Base-by-base conservation (phyloP, 2,329 filamentous ascomycete genomes). In the Colletotrichum incanum region DNA sequence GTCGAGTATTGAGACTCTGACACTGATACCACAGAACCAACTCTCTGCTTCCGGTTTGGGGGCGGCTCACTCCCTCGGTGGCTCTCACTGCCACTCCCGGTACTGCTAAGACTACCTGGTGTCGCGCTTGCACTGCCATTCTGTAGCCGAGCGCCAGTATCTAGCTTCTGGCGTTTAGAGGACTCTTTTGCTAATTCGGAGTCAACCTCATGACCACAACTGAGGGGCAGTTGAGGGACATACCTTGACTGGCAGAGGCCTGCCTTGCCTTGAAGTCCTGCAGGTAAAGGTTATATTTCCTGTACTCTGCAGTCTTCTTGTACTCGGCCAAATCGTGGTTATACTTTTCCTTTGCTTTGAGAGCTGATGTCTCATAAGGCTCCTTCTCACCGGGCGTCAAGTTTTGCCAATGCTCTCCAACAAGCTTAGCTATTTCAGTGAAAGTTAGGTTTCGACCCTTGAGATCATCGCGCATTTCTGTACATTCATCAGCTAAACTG, bases 391-490 rank as follows among this genome's bases (percentile, higher is more conserved):
- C 81, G 0, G 90, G 86, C 2, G 89, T 85, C 11, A 96, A 82
- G 64, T 90, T 91, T 78, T 96, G 93, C 93, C 93, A 96, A 77
- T 93, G 90, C 78, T 96, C 93, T 8, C 93, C 93, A 1, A 95
- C 93, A 1, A 94, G 84, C 77, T 95, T 95, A 14, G 93, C 93
- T 74, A 96, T 95, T 77, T 95, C 93, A 1, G 93, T 95, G 76
- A 96, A 96, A 1, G 92, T 93, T 5, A 96, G 83, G 59, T 93
- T 93, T 71, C 93, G 91, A 4, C 91, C 93, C 78, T 93, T 94
- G 31, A 96, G 82, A 28, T 93, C 90, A 76, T 96, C 94, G 76
- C 94, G 90, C 82, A 94, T 93, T 81, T 93, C 92, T 93, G 75
- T 0, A 28, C 8, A 1, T 1, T n/a, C 16, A 43, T 56, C 65